These are phyloP conservation scores for Phytopythium helicoides DNA, from an alignment of 352 stramenopile genomes.

Conservation along the genomic window DNA sequence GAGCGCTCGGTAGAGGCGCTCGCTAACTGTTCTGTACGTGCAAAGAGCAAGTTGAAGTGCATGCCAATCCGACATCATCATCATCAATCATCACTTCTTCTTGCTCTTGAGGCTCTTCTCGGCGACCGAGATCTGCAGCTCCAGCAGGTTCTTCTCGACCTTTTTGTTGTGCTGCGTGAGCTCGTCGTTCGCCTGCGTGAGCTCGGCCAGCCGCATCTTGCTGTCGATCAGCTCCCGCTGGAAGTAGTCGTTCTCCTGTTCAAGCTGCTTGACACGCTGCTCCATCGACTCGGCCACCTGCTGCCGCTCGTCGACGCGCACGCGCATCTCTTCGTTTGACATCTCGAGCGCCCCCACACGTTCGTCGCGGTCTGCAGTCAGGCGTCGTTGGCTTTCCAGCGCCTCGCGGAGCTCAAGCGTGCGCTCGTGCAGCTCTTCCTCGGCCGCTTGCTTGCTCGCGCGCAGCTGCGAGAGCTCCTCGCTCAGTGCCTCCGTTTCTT, in stretches of 20 bases:
- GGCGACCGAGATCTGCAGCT: constrained; percentile 48
- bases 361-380: constrained; percentile 40
- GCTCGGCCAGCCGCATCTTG: constrained; percentile 79
- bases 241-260: constrained; percentile 84
- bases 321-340: constrained; percentile 50
- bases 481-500: constrained; percentile 42
- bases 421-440: constrained; percentile 47
- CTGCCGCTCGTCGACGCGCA: constrained; percentile 34
- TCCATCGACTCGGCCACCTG: constrained; percentile 33
- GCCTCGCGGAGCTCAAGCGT: constrained; percentile 38
- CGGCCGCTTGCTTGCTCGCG: constrained; percentile 41
- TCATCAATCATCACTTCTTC: constrained; percentile 47
- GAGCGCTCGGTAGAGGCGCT: background rate
- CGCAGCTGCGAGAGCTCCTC: constrained; percentile 49
- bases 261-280: constrained; percentile 33
- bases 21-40: too few species aligned
- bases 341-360: constrained; percentile 40
- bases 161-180: constrained; percentile 56
- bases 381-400: constrained; percentile 39
- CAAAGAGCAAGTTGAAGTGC: background rate
- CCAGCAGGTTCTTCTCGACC: constrained; percentile 52
- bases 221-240: constrained; percentile 78
- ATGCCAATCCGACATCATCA: too few species aligned
- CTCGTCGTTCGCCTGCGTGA: constrained; percentile 76
- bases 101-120: constrained; percentile 37